phyloP scores from a whole-genome alignment of 805 yeast species.

The Candida sonorensis region DNA sequence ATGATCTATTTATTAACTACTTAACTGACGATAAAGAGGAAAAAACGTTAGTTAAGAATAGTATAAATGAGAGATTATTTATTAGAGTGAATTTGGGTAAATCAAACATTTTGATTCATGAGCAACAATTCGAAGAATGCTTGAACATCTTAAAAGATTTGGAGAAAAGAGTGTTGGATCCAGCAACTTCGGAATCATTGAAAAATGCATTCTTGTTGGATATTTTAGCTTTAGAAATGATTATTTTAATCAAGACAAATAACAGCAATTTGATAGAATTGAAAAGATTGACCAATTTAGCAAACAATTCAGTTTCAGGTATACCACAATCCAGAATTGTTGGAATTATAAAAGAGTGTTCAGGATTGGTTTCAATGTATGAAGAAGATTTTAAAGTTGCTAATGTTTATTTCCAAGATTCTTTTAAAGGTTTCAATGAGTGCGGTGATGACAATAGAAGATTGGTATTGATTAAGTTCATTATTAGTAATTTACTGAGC shows the following conservation, averaged over 20 bases:
- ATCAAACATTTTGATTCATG: slow-evolving; percentile 30
- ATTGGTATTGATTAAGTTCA: slow-evolving; percentile 51
- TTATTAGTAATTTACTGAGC: slow-evolving; percentile 54
- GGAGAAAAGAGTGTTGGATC: slow-evolving; percentile 28
- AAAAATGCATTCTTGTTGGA: slow-evolving; percentile 49
- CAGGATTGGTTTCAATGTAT: slow-evolving; percentile 61
- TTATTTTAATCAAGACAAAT: slow-evolving; percentile 36
- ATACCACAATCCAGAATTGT: slow-evolving; percentile 70
- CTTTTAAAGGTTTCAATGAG: slow-evolving; percentile 41
- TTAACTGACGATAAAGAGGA: slow-evolving; percentile 7
- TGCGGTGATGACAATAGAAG: slow-evolving; percentile 58
- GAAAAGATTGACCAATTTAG: slow-evolving; percentile 41
- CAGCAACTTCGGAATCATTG: slow-evolving; percentile 35
- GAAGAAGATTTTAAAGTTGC: slow-evolving; percentile 53
- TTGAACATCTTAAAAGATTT: slow-evolving; percentile 28
- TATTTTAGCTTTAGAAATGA: slow-evolving; percentile 60
- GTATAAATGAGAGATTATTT: slow-evolving; percentile 33
- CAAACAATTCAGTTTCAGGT: slow-evolving; percentile 45
- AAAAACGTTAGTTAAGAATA: slow-evolving; percentile 8
- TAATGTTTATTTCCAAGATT: slow-evolving; percentile 40
- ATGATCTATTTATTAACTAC: slow-evolving; percentile 15
- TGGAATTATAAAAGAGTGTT: slow-evolving; percentile 73
- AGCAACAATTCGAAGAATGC: slow-evolving; percentile 27
- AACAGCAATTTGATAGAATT: slow-evolving; percentile 30
- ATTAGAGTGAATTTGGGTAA: slow-evolving; percentile 41